Evolutionary conservation across 495 filamentous ascomycete species (phyloP).

Genomic region (Geoglossum glabrum): DNA sequence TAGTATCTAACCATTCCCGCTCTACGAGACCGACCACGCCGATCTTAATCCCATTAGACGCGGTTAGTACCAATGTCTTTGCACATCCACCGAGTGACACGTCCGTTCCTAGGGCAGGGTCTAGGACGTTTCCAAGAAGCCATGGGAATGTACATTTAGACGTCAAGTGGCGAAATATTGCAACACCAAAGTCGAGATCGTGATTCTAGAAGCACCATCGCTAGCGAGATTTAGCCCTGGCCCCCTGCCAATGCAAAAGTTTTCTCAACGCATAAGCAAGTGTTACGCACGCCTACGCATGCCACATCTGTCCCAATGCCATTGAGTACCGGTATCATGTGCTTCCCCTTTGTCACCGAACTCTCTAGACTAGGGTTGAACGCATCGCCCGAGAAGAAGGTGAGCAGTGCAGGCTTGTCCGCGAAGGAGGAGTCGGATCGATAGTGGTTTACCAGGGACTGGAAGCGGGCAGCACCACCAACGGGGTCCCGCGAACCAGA

Average conservation of each 20-base stretch:
- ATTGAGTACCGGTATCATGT: conserved; percentile 83
- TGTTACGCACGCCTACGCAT: conserved; percentile 48
- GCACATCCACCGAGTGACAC: conserved; percentile 49
- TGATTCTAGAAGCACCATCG: conserved; percentile 39
- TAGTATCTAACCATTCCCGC: conserved; percentile 59
- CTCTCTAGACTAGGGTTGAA: conserved; percentile 82
- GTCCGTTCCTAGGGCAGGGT: conserved; percentile 50
- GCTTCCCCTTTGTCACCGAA: conserved; percentile 31
- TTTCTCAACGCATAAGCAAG: too few relatives aligned
- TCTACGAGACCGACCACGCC: conserved; percentile 74
- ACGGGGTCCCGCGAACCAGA: conserved; percentile 55
- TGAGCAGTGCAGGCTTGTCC: conserved; percentile 43
- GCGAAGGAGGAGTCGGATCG: conserved; percentile 33
- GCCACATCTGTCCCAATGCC: conserved; percentile 52
- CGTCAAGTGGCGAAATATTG: conserved; percentile 51
- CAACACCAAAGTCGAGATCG: conserved; percentile 83
- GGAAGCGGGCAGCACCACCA: conserved; percentile 61
- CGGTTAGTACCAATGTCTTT: conserved; percentile 48
- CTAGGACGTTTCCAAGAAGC: conserved; percentile 70
- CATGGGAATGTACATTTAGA: conserved; percentile 68
- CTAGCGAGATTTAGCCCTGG: neutral
- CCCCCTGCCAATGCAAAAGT: too few relatives aligned
- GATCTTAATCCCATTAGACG: conserved; percentile 68
- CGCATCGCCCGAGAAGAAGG: conserved; percentile 78
- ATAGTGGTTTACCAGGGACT: conserved; percentile 58